Evolutionary conservation across 352 stramenopile genomes (phyloP), one percentile per base, ranked within the genome.

Genomic region (Pythium scleroteichum): DNA sequence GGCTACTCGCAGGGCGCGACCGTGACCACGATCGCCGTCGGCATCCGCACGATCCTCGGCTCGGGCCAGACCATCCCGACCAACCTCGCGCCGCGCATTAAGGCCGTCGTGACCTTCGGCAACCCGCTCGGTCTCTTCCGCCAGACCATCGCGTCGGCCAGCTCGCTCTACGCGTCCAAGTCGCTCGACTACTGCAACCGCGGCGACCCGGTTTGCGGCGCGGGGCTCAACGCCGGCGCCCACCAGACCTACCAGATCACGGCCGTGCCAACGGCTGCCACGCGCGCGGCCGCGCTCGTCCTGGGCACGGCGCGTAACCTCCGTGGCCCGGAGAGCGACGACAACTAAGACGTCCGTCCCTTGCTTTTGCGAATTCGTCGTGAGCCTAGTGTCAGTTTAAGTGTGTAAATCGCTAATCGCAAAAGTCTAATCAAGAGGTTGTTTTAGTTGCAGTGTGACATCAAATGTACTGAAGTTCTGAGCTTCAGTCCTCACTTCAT

Each of bases 81-180:
- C 24, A 41, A 48, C 0, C 17, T 66, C 17, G 58, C 62, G 6
- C 41, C 62, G 26, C 62, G 67, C 48, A 74, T 71, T 44, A 71
- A 74, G 50, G 67, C 63, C 5, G 58, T 75, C 22, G 69, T 73
- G 42, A 73, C 61, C 9, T 76, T 59, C 19, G 52, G 52, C 23
- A 59, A 59, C 52, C 41, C 52, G 12, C 40, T 59, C 24, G 40
- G 19, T 16, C 23, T 59, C 20, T 51, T 50, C 23, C 23, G 52
- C n/a, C 20, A 48, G 38, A 50, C 52, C 22, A 51, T 59, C 24
- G 52, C 52, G 23, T 51, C 35, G 52, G 23, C 40, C 29, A 59
- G 52, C n/a, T 22, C 39, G 22, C 17, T 59, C 22, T 59, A 59
- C 52, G 52, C 39, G 9, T 8, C 54, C 22, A 62, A 62, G 40